A percentile compares a stretch with the other conserved stretches of the same genome.
phyloP scores from a whole-genome alignment of 2,329 filamentous ascomycete genomes.

The Ascochyta fabae region DNA sequence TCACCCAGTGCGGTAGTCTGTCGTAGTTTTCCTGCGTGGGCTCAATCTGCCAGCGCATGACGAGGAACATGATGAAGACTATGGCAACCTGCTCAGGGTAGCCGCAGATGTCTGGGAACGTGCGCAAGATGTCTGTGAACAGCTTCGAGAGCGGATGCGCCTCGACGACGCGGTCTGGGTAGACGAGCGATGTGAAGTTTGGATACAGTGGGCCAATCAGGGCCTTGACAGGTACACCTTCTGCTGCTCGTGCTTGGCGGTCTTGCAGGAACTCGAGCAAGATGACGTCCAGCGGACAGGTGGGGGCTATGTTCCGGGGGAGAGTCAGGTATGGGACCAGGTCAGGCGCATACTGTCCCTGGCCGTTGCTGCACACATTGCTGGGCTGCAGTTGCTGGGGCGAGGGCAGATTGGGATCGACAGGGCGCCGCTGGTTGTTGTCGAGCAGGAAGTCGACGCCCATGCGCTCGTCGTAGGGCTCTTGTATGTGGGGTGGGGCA shows the following conservation, averaged over 20 bases:
- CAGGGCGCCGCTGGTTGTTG: constrained; percentile 54
- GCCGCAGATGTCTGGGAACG: constrained; percentile 80
- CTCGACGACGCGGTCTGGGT: constrained; percentile 67
- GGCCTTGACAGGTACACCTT: constrained; percentile 68
- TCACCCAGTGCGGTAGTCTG: constrained; percentile 74
- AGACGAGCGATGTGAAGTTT: constrained; percentile 77
- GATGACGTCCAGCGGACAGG: constrained; percentile 79
- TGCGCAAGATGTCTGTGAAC: constrained; percentile 82
- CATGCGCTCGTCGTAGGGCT: constrained; percentile 63
- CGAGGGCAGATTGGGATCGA: constrained; percentile 52
- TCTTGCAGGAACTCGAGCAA: constrained; percentile 79
- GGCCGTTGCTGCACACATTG: constrained; percentile 31
- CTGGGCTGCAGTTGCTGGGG: constrained; percentile 44
- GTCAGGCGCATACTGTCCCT: constrained; percentile 38
- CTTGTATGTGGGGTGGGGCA: constrained; percentile 28
- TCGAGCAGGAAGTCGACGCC: constrained; percentile 75
- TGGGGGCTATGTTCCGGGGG: constrained; percentile 66
- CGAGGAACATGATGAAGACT: constrained; percentile 83
- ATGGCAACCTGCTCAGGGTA: constrained; percentile 83
- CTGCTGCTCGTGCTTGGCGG: constrained; percentile 68
- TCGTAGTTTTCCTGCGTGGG: constrained; percentile 82
- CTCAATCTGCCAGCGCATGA: constrained; percentile 82
- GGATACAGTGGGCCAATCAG: constrained; percentile 81
- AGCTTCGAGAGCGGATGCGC: constrained; percentile 83
- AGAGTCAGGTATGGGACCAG: constrained; percentile 46